Evolutionary conservation across 306 rosid species (phyloP), one percentile per base, ranked within the genome.

Genomic region (Begonia fuchsioides): DNA sequence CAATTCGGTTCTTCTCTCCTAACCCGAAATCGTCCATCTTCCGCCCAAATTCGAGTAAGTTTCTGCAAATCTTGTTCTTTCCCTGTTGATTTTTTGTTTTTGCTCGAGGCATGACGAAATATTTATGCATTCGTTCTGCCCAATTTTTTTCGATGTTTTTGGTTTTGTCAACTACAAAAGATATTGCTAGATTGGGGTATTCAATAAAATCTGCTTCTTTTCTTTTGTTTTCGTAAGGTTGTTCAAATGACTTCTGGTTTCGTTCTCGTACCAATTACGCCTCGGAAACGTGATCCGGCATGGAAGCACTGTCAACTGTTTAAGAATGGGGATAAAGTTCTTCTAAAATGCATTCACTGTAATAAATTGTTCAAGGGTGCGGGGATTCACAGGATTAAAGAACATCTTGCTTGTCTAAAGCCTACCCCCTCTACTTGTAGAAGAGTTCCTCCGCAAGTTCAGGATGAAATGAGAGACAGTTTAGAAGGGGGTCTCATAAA

Each of bases 381-480:
- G 49, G 96, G 94, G 66, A 88, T 88, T 83, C 96, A 88, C 68
- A 83, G 96, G 79, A 83, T 88, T 59, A 88, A 88, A 68, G 96
- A 83, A 64, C 94, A 88, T 52, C 83, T 88, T 41, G 96, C 96
- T 45, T 76, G 94, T 44, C 94, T 73, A 39, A 83, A 83, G 72
- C 94, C 88, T 43, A 88, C 83, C 78, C 94, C 94, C 1, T 78
- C 96, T 11, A 76, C 85, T 61, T 88, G 96, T 32, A 59, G 59
- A 7, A 60, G 73, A 9, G 96, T 88, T 11, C 96, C 96, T 2
- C 55, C 54, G 3, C 93, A 88, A 72, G 93, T 88, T 64, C 71
- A 77, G 72, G 55, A 51, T 52, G 32, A 53, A 57, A 83, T 88
- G 96, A 88, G 70, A 46, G 68, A 72, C 60, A 88, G 95, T 61